A percentile compares a stretch with the other conserved stretches of the same genome.
Conservation (phyloP, 768 basidiomycete genomes). For the Gloeopeniophorella convolvens region DNA sequence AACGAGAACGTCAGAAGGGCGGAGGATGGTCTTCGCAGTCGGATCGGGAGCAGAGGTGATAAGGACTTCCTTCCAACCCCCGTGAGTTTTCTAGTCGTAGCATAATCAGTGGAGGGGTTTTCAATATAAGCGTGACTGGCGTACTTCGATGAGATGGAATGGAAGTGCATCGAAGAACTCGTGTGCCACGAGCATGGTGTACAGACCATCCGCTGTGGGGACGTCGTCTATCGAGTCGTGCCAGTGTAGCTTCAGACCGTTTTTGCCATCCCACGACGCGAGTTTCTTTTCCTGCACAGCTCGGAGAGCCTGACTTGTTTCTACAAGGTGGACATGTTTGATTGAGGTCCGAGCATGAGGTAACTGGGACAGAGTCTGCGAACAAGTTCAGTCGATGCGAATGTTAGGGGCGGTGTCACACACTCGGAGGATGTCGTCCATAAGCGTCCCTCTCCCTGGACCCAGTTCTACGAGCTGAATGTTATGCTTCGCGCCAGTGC, state of each 20-base stretch:
- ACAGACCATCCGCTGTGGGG: slow-evolving; percentile 39
- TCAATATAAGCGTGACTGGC: slow-evolving; percentile 14
- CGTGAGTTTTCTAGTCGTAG: slow-evolving; percentile 53
- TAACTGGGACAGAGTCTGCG: slow-evolving; percentile 48
- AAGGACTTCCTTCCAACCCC: slow-evolving; percentile 84
- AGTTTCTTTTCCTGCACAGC: slow-evolving; percentile 55
- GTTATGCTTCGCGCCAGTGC: slow-evolving; percentile 38
- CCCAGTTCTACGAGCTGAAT: slow-evolving; percentile 87
- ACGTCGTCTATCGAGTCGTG: slow-evolving; percentile 69
- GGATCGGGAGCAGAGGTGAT: slow-evolving; percentile 47
- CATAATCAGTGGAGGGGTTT: background rate
- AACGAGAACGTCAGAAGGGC: slow-evolving; percentile 14
- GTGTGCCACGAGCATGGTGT: slow-evolving; percentile 87
- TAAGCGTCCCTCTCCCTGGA: slow-evolving; percentile 88
- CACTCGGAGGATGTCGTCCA: slow-evolving; percentile 84
- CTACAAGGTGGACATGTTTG: slow-evolving; percentile 65
- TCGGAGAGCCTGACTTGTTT: slow-evolving; percentile 68
- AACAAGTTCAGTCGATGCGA: background rate
- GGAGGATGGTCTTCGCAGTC: slow-evolving; percentile 25
- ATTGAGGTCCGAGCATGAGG: slow-evolving; percentile 30
- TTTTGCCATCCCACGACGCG: slow-evolving; percentile 22
- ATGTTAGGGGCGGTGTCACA: slow-evolving; percentile 23
- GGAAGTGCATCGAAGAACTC: slow-evolving; percentile 98
- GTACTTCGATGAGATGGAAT: slow-evolving; percentile 80
- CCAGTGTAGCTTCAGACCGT: slow-evolving; percentile 52